phyloP scores from a whole-genome alignment of 306 rosid species.

The Rosa lucieae region DNA sequence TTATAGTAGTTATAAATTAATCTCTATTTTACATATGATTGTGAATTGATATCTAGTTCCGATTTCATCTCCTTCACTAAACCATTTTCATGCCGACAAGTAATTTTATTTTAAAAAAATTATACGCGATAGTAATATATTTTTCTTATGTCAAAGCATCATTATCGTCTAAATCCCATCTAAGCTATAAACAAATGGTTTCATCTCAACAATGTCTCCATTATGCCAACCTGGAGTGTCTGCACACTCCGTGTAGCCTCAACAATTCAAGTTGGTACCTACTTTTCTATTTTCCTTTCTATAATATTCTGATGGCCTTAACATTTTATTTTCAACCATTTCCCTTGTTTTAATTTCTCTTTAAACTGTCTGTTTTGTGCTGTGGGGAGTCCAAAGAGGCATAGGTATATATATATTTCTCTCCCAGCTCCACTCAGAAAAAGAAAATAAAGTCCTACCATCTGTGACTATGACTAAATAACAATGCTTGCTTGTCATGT shows the following conservation, averaged over 20 bases:
- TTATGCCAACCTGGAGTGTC: neutral
- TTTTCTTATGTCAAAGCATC: neutral
- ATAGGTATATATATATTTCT: neutral
- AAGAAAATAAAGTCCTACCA: neutral
- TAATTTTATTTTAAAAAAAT: no score
- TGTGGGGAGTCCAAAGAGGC: neutral
- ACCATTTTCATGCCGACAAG: neutral
- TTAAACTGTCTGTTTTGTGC: neutral
- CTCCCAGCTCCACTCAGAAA: neutral
- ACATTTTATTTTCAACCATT: neutral
- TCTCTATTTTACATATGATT: no score
- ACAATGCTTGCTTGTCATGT: neutral
- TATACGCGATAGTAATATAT: no score
- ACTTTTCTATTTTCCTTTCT: neutral
- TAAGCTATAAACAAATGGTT: neutral
- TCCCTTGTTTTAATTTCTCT: neutral
- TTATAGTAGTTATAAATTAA: no score
- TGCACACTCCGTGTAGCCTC: neutral
- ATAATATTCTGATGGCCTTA: neutral
- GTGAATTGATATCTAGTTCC: no score
- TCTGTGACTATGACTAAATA: neutral
- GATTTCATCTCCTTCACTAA: neutral
- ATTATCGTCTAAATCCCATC: neutral
- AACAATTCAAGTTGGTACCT: neutral
- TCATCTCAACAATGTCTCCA: neutral